Conservation (phyloP, 495 filamentous ascomycete genomes). For the Penicillium paradoxum region DNA sequence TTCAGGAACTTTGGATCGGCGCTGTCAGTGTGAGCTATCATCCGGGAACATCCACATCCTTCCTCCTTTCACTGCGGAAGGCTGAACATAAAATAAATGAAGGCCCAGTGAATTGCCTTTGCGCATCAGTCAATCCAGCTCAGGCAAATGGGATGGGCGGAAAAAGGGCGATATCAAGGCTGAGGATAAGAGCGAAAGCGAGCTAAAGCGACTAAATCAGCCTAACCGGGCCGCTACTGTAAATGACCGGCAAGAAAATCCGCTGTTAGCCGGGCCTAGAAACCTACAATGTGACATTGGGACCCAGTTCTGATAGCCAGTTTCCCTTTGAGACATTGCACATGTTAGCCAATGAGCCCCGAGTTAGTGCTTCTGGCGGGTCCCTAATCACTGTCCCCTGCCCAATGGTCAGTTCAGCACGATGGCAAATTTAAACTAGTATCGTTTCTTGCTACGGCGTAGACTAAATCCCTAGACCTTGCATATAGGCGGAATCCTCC, state of each 20-base stretch:
- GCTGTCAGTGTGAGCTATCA: conserved; percentile 1
- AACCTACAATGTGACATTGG: conserved; percentile 30
- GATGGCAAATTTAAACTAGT: not conserved
- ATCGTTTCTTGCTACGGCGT: not conserved
- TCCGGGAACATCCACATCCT: not conserved
- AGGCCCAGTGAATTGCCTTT: not conserved
- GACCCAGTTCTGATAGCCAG: conserved; percentile 11
- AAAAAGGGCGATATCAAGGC: conserved; percentile 7
- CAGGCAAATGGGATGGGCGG: not conserved
- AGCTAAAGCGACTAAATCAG: not conserved
- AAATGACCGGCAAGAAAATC: conserved; percentile 18
- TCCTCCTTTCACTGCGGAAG: not conserved
- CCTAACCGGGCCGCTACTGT: conserved; percentile 4
- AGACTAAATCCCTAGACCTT: not conserved
- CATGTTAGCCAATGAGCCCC: not conserved
- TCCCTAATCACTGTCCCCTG: not conserved
- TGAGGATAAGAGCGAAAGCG: conserved; percentile 17
- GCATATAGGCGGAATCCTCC: not conserved
- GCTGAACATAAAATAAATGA: not conserved
- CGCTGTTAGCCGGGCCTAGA: conserved; percentile 28
- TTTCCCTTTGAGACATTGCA: conserved; percentile 18
- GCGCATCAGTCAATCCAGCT: not conserved
- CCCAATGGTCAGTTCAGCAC: not conserved
- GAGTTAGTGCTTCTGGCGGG: not conserved
- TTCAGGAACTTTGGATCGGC: not conserved